Evolutionary conservation across 176 grass and related monocot species (phyloP), one percentile per base, ranked within the genome.

Genomic region (Paspalum notatum): DNA sequence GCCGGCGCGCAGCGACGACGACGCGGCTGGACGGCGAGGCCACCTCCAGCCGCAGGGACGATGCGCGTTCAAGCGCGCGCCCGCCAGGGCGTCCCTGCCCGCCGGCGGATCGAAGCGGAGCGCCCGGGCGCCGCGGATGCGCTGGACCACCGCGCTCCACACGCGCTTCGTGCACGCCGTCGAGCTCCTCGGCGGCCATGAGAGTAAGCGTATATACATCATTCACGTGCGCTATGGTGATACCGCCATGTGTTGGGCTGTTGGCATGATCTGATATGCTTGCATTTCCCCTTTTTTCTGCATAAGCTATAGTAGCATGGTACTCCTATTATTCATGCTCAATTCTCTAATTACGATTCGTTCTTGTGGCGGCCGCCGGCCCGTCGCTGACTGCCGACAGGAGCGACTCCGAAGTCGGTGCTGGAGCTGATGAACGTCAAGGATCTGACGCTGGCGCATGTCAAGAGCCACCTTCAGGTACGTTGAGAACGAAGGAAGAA

Each of bases 381-480:
- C 7, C 38, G 27, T 66, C 39, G 15, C 21, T 16, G 3, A 11
- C 18, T 60, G 43, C 68, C 53, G 62, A 46, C 82, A 99, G 96
- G 96, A 93, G 96, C 96, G 47, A 99, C 97, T 47, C 97, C 97
- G 45, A 99, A 99, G 90, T 99, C 92, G 60, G 97, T 99, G 58
- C 76, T 99, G 86, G 91, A 99, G 80, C 85, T 99, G 85, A 99
- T 99, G 97, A 99, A 99, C 87, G 93, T 99, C 68, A 95, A 91
- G 93, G 97, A 92, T 75, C 87, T 99, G 57, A 99, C 91, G 26
- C 86, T 99, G 47, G 97, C 97, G 17, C 97, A 99, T 87, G 93
- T 99, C 61, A 99, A 99, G 91, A 99, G 97, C 80, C 97, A 97
- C 81, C 95, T 97, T 12, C 95, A 97, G 95, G 95, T 94, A 90